Evolutionary conservation across 2,329 filamentous ascomycete species (phyloP), one percentile per base, ranked within the genome.

Genomic region (Zasmidium angulare): DNA sequence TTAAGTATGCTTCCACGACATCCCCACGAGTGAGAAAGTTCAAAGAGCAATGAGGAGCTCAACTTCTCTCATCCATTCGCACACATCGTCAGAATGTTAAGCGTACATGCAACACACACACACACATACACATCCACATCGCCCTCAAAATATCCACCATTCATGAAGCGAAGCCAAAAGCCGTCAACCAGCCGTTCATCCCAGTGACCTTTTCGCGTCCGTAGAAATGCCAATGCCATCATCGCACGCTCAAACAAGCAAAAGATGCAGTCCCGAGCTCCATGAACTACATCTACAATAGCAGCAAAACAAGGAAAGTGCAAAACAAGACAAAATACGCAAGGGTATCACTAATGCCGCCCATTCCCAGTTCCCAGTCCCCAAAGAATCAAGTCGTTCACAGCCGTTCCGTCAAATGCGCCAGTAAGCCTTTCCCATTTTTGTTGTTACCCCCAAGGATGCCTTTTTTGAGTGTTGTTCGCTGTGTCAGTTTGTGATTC

Each of bases 321-420:
- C 36, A 43, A 58, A 40, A 48, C 11, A 60, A 51, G 46, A 61
- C 36, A 59, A 6, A 40, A 11, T 36, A 24, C 12, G 24, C 46
- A 50, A 62, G 67, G 65, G 66, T 68, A 69, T 69, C 68, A 68
- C 61, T 51, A 63, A 68, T 64, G 65, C 65, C 67, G 40, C 64
- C 65, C 66, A 61, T 53, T 40, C 23, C 20, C 22, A 47, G 48
- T 43, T 48, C 52, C 54, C 29, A 53, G n/a, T n/a, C n/a, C n/a
- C n/a, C n/a, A n/a, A n/a, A n/a, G n/a, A n/a, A n/a, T n/a, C n/a
- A n/a, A n/a, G n/a, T n/a, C n/a, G n/a, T n/a, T n/a, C n/a, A n/a
- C n/a, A n/a, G n/a, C n/a, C 55, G 43, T 23, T 12, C 52, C 2
- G 3, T 10, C 31, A 54, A 54, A 46, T 24, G 22, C 52, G 52